phyloP scores from a whole-genome alignment of 345 rosid genomes.

The Leavenworthia alabamica region DNA sequence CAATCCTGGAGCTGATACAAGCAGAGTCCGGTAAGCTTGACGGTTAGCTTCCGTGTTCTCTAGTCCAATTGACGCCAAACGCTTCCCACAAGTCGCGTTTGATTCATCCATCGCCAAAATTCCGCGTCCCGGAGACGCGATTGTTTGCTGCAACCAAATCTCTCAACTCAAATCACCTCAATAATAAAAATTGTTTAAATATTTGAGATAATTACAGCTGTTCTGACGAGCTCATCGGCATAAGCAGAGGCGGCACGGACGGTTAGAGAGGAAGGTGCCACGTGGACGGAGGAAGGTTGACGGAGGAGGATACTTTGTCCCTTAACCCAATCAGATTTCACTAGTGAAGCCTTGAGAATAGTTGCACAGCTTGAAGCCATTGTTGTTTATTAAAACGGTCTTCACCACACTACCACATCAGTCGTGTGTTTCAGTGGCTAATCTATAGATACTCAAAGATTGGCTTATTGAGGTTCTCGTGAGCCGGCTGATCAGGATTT shows the following conservation, averaged over 20 bases:
- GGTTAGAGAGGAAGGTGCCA: slow-evolving; percentile 37
- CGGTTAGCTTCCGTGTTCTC: slow-evolving; percentile 98
- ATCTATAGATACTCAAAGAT: slow-evolving; percentile 13
- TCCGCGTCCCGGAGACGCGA: slow-evolving; percentile 92
- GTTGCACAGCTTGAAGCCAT: slow-evolving; percentile 74
- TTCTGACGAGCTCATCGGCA: slow-evolving; percentile 89
- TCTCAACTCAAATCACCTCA: background rate
- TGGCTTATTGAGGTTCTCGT: slow-evolving; percentile 22
- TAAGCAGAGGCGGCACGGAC: slow-evolving; percentile 72
- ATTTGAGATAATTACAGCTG: slow-evolving; percentile 47
- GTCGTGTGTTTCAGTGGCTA: background rate
- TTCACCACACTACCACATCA: background rate
- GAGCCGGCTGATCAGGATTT: slow-evolving; percentile 19
- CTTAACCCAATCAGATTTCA: slow-evolving; percentile 75
- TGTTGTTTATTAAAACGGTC: slow-evolving; percentile 7
- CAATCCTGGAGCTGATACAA: slow-evolving; percentile 68
- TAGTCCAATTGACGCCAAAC: slow-evolving; percentile 79
- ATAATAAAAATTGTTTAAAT: background rate
- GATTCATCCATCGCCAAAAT: slow-evolving; percentile 98
- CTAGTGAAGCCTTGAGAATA: slow-evolving; percentile 63
- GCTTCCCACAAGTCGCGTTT: slow-evolving; percentile 91
- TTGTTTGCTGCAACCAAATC: slow-evolving; percentile 45
- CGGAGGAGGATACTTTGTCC: slow-evolving; percentile 52
- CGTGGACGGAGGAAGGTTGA: slow-evolving; percentile 43
- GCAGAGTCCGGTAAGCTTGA: slow-evolving; percentile 88